A percentile compares a stretch with the other conserved stretches of the same genome.
phyloP scores from a whole-genome alignment of 306 rosid species.

The Psophocarpus tetragonolobus region DNA sequence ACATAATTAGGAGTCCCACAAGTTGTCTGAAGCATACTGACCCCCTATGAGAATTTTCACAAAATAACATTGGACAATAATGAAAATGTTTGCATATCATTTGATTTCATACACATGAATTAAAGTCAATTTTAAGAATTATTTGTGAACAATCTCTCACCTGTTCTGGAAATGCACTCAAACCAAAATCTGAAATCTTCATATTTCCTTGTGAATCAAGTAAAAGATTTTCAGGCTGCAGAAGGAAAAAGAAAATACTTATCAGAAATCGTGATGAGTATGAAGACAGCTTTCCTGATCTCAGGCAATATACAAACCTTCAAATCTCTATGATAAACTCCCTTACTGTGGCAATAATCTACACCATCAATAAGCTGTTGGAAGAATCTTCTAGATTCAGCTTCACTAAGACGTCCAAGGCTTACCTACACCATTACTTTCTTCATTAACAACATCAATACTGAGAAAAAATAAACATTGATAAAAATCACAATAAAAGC shows the following conservation, averaged over 20 bases:
- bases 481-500: not conserved
- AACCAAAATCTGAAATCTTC: conserved; percentile 89
- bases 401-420: conserved; percentile 82
- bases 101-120: conserved; percentile 4
- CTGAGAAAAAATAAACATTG: not conserved
- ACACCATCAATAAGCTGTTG: conserved; percentile 93
- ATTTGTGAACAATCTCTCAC: conserved; percentile 49
- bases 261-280: conserved; percentile 13
- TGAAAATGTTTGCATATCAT: not conserved
- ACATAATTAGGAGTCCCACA: conserved; percentile 96
- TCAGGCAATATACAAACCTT: conserved; percentile 56
- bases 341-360: conserved; percentile 87
- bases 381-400: conserved; percentile 73
- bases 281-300: conserved; percentile 11
- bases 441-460: conserved; percentile 25
- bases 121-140: not conserved
- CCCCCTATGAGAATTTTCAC: conserved; percentile 56
- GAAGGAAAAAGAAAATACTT: conserved; percentile 21
- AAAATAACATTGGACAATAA: not conserved
- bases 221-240: conserved; percentile 92
- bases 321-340: conserved; percentile 88
- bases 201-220: conserved; percentile 80
- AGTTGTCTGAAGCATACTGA: conserved; percentile 81
- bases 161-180: conserved; percentile 88
- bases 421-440: conserved; percentile 57